These are phyloP conservation scores for Boechera retrofracta DNA, from an alignment of 345 rosid species.

Conservation along the genomic window DNA sequence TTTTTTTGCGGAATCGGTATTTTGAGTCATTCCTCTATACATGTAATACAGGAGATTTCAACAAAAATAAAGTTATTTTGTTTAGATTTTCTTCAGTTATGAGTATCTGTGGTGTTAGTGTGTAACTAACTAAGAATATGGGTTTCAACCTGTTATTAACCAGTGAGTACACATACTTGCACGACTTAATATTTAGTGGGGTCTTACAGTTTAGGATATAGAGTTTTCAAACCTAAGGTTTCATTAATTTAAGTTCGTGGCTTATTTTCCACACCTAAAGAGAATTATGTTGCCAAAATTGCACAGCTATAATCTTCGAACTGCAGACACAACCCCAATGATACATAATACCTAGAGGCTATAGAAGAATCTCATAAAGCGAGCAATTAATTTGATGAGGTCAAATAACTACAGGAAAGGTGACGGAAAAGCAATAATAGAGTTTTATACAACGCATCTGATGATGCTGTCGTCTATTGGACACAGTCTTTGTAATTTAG, in stretches of 20 bases:
- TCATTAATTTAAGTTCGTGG: background rate
- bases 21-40: background rate
- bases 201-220: background rate
- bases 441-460: constrained; percentile 30
- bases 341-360: constrained; percentile 16
- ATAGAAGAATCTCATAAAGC: constrained; percentile 14
- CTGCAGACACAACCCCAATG: constrained; percentile 17
- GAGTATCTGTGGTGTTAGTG: background rate
- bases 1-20: background rate
- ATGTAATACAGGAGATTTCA: background rate
- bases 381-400: constrained; percentile 17
- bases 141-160: background rate
- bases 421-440: constrained; percentile 33
- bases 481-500: constrained; percentile 32
- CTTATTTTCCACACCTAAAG: background rate
- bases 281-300: background rate
- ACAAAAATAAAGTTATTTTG: background rate
- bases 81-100: background rate
- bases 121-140: background rate
- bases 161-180: background rate
- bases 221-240: background rate
- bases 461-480: constrained; percentile 28
- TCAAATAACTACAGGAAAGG: background rate
- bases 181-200: background rate
- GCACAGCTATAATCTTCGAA: constrained; percentile 11